phyloP scores from a whole-genome alignment of 2,329 filamentous ascomycete genomes.

The Exserohilum rostratum region DNA sequence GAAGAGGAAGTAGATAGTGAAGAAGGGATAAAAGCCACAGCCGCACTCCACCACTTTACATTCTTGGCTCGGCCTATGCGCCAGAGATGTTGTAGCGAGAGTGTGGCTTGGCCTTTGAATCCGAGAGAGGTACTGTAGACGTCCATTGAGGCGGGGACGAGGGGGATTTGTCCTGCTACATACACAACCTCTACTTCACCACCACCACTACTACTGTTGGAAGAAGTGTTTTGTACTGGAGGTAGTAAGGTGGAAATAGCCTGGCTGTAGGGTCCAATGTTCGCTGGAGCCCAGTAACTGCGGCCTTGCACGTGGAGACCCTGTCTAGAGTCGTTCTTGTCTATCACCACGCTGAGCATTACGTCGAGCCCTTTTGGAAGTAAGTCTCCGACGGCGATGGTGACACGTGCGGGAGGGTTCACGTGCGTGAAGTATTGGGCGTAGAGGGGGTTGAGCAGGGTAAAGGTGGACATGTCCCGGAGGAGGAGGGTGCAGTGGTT shows the following conservation, averaged over 20 bases:
- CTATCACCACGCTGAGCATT: conserved; percentile 62
- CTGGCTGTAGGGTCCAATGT: conserved; percentile 97
- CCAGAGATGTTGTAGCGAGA: conserved; percentile 89
- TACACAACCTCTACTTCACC: conserved; percentile 57
- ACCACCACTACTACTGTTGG: conserved; percentile 6
- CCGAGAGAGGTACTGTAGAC: conserved; percentile 51
- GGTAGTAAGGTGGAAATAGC: conserved; percentile 65
- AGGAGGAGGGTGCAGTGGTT: conserved; percentile 69
- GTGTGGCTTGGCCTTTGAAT: conserved; percentile 65
- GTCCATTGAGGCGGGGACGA: conserved; percentile 80
- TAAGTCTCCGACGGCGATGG: conserved; percentile 74
- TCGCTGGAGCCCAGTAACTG: conserved; percentile 97
- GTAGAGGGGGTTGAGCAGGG: conserved; percentile 76
- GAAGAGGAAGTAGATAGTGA: neutral
- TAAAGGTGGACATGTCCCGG: conserved; percentile 80
- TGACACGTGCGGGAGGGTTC: conserved; percentile 85
- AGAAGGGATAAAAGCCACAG: conserved; percentile 61
- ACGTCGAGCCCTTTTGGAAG: conserved; percentile 67
- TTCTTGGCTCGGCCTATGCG: conserved; percentile 75
- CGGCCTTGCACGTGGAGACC: conserved; percentile 88
- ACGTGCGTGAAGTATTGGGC: conserved; percentile 73
- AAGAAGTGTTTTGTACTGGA: no score
- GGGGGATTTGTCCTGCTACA: conserved; percentile 89
- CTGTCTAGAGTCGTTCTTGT: conserved; percentile 39
- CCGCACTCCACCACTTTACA: conserved; percentile 76